phyloP scores from a whole-genome alignment of 192 early-diverging fungal species.

The Backusella morwellensis region DNA sequence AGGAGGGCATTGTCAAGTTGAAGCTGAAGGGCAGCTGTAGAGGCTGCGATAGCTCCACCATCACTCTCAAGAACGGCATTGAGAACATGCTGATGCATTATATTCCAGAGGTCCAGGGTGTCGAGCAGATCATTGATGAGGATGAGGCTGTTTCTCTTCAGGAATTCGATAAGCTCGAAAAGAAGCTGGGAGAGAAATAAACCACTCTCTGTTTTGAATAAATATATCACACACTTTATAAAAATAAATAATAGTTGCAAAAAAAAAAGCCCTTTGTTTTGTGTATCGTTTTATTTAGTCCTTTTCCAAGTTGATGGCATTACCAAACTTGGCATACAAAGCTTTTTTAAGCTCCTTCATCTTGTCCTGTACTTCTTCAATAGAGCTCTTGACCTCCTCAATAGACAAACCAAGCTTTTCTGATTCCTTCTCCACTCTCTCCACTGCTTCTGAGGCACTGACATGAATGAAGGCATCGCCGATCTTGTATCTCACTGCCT shows the following conservation, averaged over 20 bases:
- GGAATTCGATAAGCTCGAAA: slow-evolving; percentile 93
- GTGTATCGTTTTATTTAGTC: slow-evolving; percentile 37
- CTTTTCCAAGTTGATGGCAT: slow-evolving; percentile 94
- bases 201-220: background rate
- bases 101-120: slow-evolving; percentile 86
- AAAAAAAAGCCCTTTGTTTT: background rate
- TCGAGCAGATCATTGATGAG: slow-evolving; percentile 89
- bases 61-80: slow-evolving; percentile 98
- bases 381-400: slow-evolving; percentile 59
- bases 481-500: slow-evolving; percentile 79
- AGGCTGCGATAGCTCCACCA: slow-evolving; percentile 83
- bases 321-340: slow-evolving; percentile 92
- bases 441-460: slow-evolving; percentile 68
- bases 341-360: slow-evolving; percentile 86
- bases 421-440: slow-evolving; percentile 67
- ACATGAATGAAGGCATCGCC: slow-evolving; percentile 88
- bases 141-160: slow-evolving; percentile 70
- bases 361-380: slow-evolving; percentile 59
- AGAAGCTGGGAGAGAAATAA: slow-evolving; percentile 24
- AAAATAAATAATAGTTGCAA: background rate
- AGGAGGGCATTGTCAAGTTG: slow-evolving; percentile 85
- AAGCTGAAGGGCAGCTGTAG: slow-evolving; percentile 95
- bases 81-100: slow-evolving; percentile 99
- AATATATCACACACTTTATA: background rate
- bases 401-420: slow-evolving; percentile 58